Conservation (phyloP, 345 rosid genomes). For the Kernera saxatilis region DNA sequence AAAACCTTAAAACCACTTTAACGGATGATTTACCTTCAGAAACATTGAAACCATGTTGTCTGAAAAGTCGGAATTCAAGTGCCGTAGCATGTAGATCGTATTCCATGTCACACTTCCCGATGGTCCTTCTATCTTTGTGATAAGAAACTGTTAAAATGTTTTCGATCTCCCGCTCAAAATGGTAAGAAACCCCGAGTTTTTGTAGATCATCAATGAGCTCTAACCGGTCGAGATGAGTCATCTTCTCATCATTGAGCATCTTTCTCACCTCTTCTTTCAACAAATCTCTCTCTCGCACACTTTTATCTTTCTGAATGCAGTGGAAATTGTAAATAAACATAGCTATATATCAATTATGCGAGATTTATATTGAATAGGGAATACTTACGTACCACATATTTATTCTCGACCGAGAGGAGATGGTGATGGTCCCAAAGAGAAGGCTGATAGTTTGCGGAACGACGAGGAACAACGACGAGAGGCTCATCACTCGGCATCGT, state of each 20-base stretch:
- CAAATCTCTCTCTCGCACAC: constrained; percentile 2
- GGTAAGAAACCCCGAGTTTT: constrained; percentile 39
- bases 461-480: not conserved
- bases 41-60: constrained; percentile 32
- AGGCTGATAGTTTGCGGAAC: constrained; percentile 22
- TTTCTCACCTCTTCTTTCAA: constrained; percentile 13
- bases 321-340: not conserved
- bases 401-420: constrained; percentile 5
- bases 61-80: constrained; percentile 31
- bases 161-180: constrained; percentile 37
- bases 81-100: constrained; percentile 22
- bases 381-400: not conserved
- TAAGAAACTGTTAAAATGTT: constrained; percentile 15
- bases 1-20: no score
- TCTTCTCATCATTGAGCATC: constrained; percentile 5
- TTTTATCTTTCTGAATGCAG: constrained; percentile 1
- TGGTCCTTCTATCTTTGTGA: not conserved
- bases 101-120: not conserved
- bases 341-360: not conserved
- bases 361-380: not conserved
- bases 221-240: not conserved
- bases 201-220: constrained; percentile 21
- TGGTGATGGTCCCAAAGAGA: constrained; percentile 19
- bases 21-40: constrained; percentile 24
- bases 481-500: not conserved